Evolutionary conservation across 192 early-diverging fungal species (phyloP), one percentile per base, ranked within the genome.

Genomic region (Linnemannia zychae): DNA sequence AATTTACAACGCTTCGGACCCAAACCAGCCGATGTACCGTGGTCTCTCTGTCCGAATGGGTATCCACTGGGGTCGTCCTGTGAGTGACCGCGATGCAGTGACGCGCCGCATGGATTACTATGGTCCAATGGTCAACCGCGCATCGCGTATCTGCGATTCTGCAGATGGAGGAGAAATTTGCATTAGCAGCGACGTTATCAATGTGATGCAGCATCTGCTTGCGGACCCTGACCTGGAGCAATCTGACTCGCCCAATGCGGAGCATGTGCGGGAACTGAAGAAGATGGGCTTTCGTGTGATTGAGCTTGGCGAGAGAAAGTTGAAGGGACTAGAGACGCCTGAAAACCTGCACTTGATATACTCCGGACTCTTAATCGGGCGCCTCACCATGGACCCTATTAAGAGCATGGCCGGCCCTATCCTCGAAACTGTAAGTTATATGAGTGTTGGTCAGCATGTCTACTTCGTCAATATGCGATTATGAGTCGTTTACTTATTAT

Each of bases 31-130:
- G 12, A 92, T 98, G 76, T 98, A 96, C 76, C 91, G 95, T 33
- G 97, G 97, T 2, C 85, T 98, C 44, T 95, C 95, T 20, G 96
- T 98, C 28, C 94, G 97, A 33, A 98, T 98, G 96, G 97, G 97
- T 36, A 94, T 98, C 81, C 97, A 98, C 84, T 96, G 95, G 90
- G 97, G 97, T 72, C 88, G 84, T 20, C 96, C 96, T 4, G 93
- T 97, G 5, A 97, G 94, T 67, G 97, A 98, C 72, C 91, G 93
- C 28, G 96, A 98, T 75, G 95, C 96, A 17, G 91, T 97, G 65
- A 98, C 97, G 31, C 90, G 93, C 44, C 94, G 97, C 60, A 98
- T 98, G 97, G 97, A 98, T 87, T 98, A 98, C 86, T 98, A 96
- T 91, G 97, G 97, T 0, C 97, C 96, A 1, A 95, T 98, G 91